These are phyloP conservation scores for Epichloe baconii DNA, from an alignment of 2,329 filamentous ascomycete species.

Conservation along the genomic window DNA sequence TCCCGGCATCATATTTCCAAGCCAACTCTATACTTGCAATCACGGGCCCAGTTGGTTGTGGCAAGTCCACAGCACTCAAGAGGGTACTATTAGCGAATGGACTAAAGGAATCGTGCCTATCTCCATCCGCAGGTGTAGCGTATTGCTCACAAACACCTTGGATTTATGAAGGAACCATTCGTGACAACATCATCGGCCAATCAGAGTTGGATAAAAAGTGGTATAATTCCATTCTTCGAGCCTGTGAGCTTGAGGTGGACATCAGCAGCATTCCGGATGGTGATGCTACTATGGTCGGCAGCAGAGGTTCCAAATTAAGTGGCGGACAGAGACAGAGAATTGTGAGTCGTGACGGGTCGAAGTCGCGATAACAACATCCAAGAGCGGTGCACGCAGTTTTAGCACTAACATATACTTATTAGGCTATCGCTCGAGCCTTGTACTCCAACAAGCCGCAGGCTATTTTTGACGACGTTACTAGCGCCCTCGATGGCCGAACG, in stretches of 20 bases:
- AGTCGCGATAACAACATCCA: too few relatives aligned
- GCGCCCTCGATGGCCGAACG: neutral
- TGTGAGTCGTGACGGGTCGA: constrained; percentile 11
- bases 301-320: constrained; percentile 21
- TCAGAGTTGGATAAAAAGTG: constrained; percentile 9
- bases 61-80: too few relatives aligned
- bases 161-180: constrained; percentile 12
- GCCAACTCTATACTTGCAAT: too few relatives aligned
- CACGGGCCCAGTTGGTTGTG: too few relatives aligned
- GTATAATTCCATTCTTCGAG: constrained; percentile 6
- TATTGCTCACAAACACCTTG: constrained; percentile 12
- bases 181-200: constrained; percentile 12
- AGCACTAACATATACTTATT: too few relatives aligned
- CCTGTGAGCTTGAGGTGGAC: constrained; percentile 8
- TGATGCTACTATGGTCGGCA: constrained; percentile 21
- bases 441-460: neutral
- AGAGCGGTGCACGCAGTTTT: too few relatives aligned
- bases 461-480: neutral
- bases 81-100: too few relatives aligned
- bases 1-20: too few relatives aligned
- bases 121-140: too few relatives aligned
- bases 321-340: constrained; percentile 24
- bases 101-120: too few relatives aligned
- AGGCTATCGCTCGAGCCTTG: neutral
- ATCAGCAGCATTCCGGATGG: constrained; percentile 14